Percentiles rank a stretch among this genome's conserved stretches.
Conservation (phyloP, 169 alveolate genomes). For the Plasmodium adleri region DNA sequence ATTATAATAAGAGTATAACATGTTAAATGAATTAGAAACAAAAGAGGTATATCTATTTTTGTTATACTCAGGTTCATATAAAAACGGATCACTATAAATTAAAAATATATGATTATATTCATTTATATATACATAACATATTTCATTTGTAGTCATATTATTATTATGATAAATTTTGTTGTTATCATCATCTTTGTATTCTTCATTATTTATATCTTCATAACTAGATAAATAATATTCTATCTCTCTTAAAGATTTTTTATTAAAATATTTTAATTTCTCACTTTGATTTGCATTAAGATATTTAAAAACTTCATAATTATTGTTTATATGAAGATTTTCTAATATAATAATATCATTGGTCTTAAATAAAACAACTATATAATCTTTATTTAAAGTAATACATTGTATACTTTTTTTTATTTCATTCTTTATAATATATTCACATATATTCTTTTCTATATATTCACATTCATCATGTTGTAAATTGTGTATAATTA, state of each 20-base stretch:
- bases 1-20: constrained; percentile 4
- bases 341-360: constrained; percentile 28
- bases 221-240: constrained; percentile 22
- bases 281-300: constrained; percentile 17
- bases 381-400: constrained; percentile 17
- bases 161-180: too few species aligned
- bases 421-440: constrained; percentile 9
- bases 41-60: constrained; percentile 16
- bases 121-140: constrained; percentile 32
- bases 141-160: not conserved
- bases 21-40: constrained; percentile 2
- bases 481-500: constrained; percentile 23
- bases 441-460: constrained; percentile 1
- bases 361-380: constrained; percentile 29
- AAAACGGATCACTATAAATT: constrained; percentile 40
- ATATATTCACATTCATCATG: not conserved
- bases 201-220: too few species aligned
- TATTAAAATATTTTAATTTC: constrained; percentile 46
- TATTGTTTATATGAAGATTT: not conserved
- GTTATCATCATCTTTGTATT: too few species aligned
- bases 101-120: constrained; percentile 36
- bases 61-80: not conserved
- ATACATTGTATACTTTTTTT: constrained; percentile 25
- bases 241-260: constrained; percentile 25
- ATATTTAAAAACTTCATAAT: constrained; percentile 31